phyloP scores from a whole-genome alignment of 1,139 yeast species.

The Candida dubliniensis region DNA sequence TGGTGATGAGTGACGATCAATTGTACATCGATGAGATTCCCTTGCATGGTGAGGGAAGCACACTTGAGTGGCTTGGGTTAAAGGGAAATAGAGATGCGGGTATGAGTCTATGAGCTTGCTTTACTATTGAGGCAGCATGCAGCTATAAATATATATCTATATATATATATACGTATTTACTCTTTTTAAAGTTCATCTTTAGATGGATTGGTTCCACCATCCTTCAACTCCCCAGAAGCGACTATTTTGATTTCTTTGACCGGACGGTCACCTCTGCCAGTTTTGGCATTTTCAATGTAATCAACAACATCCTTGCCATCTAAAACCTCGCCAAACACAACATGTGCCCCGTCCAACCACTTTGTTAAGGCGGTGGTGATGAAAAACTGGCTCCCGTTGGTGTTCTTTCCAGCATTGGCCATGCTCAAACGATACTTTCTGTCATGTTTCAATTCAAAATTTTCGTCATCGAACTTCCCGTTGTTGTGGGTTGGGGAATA shows the following conservation, averaged over 20 bases:
- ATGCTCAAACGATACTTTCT: conserved; percentile 58
- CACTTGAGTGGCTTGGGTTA: conserved; percentile 38
- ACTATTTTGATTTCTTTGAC: conserved; percentile 49
- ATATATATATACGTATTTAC: background rate
- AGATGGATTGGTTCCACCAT: conserved; percentile 12
- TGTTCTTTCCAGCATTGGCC: conserved; percentile 66
- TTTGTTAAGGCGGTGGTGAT: conserved; percentile 61
- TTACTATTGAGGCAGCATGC: conserved; percentile 6
- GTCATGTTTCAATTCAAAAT: conserved; percentile 56
- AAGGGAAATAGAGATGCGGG: conserved; percentile 14
- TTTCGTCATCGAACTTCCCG: conserved; percentile 60
- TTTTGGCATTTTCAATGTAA: conserved; percentile 53
- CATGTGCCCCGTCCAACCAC: conserved; percentile 71
- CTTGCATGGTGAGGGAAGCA: conserved; percentile 40
- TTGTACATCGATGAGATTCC: conserved; percentile 42
- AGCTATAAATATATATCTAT: background rate
- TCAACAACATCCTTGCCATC: conserved; percentile 67
- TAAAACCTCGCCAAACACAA: conserved; percentile 77
- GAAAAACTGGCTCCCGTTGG: conserved; percentile 67
- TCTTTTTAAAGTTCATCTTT: conserved; percentile 31
- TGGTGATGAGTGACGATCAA: conserved; percentile 18
- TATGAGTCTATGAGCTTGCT: too few species aligned
- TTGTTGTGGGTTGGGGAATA: conserved; percentile 44
- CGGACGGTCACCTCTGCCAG: conserved; percentile 53
- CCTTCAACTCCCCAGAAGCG: conserved; percentile 45